These are phyloP conservation scores for Aschersonia sp. DNA, from an alignment of 2,329 filamentous ascomycete genomes.

Conservation along the genomic window DNA sequence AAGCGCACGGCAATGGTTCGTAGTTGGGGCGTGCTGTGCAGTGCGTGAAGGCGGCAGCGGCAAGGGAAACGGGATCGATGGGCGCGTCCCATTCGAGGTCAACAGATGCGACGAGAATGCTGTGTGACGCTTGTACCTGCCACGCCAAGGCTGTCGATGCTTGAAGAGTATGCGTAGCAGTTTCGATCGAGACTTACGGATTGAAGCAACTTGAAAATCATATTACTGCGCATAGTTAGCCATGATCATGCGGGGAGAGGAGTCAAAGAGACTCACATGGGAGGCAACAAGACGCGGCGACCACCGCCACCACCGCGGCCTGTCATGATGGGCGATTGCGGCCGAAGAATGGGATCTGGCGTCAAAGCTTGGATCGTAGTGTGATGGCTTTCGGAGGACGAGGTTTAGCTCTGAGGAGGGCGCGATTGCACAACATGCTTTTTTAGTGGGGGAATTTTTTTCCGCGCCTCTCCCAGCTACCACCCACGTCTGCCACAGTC, in stretches of 20 bases:
- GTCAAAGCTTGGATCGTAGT: no score
- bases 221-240: conserved; percentile 23
- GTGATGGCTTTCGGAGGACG: no score
- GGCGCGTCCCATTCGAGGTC: no score
- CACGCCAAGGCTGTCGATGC: background rate
- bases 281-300: conserved; percentile 44
- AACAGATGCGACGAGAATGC: no score
- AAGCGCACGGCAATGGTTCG: background rate
- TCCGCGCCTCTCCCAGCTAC: no score
- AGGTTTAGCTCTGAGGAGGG: no score
- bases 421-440: no score
- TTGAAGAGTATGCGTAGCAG: background rate
- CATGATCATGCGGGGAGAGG: conserved; percentile 1
- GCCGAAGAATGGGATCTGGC: no score
- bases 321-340: conserved; percentile 27
- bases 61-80: no score
- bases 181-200: conserved; percentile 19
- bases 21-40: background rate
- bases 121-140: background rate
- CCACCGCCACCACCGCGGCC: conserved; percentile 44
- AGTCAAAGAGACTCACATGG: conserved; percentile 25
- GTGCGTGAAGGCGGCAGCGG: no score
- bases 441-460: no score
- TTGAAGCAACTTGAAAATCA: conserved; percentile 64
- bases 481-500: no score